These are phyloP conservation scores for Tolypocladium ophioglossoides DNA, from an alignment of 2,329 filamentous ascomycete species.

Conservation along the genomic window DNA sequence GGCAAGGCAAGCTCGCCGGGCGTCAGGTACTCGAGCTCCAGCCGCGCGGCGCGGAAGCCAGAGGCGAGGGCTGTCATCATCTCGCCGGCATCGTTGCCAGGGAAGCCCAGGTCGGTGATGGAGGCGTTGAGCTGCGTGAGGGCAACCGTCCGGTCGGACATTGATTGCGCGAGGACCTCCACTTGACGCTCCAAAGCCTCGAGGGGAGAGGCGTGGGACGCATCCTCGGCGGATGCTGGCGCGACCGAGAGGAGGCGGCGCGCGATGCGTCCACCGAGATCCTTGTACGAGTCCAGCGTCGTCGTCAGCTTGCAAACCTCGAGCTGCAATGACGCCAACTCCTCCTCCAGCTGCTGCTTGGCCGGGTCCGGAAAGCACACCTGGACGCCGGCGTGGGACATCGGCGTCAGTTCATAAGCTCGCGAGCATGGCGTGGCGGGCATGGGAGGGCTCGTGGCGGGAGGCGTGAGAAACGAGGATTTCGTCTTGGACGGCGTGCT, in stretches of 20 bases:
- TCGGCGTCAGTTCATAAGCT: not conserved
- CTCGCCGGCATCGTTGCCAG: slow-evolving; percentile 33
- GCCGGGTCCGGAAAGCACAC: slow-evolving; percentile 29
- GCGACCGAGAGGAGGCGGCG: slow-evolving; percentile 19
- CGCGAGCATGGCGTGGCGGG: slow-evolving; percentile 26
- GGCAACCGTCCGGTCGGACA: slow-evolving; percentile 38
- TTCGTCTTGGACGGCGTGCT: slow-evolving; percentile 37
- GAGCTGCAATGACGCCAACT: slow-evolving; percentile 36
- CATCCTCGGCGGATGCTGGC: not conserved
- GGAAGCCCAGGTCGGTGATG: slow-evolving; percentile 41
- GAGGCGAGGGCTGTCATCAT: slow-evolving; percentile 35
- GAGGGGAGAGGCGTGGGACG: slow-evolving; percentile 8
- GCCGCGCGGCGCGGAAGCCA: slow-evolving; percentile 44
- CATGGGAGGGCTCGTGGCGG: slow-evolving; percentile 38
- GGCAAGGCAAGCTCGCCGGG: slow-evolving; percentile 48
- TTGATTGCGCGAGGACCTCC: slow-evolving; percentile 29
- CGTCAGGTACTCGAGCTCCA: slow-evolving; percentile 52
- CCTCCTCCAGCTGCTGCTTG: slow-evolving; percentile 30
- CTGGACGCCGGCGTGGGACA: slow-evolving; percentile 28
- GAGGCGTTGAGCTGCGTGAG: slow-evolving; percentile 33
- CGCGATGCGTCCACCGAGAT: slow-evolving; percentile 26
- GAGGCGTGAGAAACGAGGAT: slow-evolving; percentile 44
- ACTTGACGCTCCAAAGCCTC: slow-evolving; percentile 31
- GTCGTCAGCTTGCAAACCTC: slow-evolving; percentile 37
- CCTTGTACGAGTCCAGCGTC: slow-evolving; percentile 36